Base-by-base conservation (phyloP, 31 red algal species). In the Odonthalia washingtoniensis region DNA sequence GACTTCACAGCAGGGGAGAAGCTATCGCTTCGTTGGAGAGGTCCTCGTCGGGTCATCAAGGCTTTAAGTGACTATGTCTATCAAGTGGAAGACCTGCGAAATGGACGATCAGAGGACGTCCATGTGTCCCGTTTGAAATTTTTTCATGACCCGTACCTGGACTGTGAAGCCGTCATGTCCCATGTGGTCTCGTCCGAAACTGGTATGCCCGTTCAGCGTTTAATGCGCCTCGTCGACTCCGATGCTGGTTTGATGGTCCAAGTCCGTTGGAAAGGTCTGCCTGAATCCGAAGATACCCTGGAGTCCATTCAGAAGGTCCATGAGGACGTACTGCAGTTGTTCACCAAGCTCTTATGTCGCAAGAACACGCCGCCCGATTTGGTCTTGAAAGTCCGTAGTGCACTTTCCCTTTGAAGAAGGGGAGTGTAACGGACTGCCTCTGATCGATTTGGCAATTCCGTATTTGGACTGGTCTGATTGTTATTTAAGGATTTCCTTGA, bases 371-470 rank as follows among this genome's bases (percentile, higher is more conserved):
- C n/a, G n/a, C n/a, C n/a, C n/a, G n/a, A n/a, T n/a, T n/a, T n/a
- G n/a, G n/a, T n/a, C n/a, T n/a, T n/a, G n/a, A n/a, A n/a, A n/a
- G n/a, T n/a, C n/a, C n/a, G n/a, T n/a, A n/a, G n/a, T n/a, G n/a
- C n/a, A n/a, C n/a, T n/a, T n/a, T n/a, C n/a, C n/a, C n/a, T n/a
- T n/a, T n/a, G n/a, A n/a, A n/a, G n/a, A n/a, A n/a, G n/a, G n/a
- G n/a, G n/a, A n/a, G n/a, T 61, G 52, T 61, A 61, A 61, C 52
- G 52, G 52, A 61, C 24, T 61, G 52, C 52, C 52, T 61, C 52
- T 61, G 52, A 14, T 61, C 52, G 52, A 61, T 61, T 61, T 61
- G 52, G 52, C 52, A 61, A 24, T n/a, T 61, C 52, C 52, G 52
- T 61, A 61, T 61, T 61, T 61, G 52, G 52, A 17, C 52, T 61